Percentiles rank a stretch among this genome's conserved stretches.
Conservation (phyloP, 352 stramenopile genomes). For the Phytophthora foliorum region DNA sequence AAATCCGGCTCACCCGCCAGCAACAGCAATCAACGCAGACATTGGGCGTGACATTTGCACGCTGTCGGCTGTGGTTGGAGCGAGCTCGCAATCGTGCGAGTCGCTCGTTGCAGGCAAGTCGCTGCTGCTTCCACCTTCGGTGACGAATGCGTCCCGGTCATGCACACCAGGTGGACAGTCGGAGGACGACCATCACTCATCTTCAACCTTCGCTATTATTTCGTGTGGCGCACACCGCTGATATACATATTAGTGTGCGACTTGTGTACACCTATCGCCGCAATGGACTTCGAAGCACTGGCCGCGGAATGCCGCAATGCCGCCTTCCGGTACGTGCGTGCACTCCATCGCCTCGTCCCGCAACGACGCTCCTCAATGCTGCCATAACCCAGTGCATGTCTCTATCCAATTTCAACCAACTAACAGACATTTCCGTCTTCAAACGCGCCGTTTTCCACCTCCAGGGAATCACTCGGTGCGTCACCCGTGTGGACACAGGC, state of each 20-base stretch:
- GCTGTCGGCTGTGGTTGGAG: not conserved
- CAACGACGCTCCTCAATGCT: not conserved
- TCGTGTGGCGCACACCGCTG: constrained; percentile 18
- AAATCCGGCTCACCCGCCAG: not conserved
- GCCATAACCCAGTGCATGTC: not conserved
- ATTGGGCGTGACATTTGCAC: not conserved
- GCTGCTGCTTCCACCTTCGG: not conserved
- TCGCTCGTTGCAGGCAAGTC: not conserved
- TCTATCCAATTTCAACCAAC: not conserved
- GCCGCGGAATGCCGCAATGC: constrained; percentile 59
- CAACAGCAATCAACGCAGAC: not conserved
- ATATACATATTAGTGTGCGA: not conserved
- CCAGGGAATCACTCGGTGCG: constrained; percentile 32
- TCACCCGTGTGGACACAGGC: constrained; percentile 33
- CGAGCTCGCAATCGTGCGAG: not conserved
- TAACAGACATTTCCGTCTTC: not conserved
- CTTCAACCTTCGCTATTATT: constrained; percentile 16
- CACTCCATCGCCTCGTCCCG: not conserved
- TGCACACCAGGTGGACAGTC: constrained; percentile 22
- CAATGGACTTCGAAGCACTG: constrained; percentile 65
- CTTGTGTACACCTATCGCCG: constrained; percentile 9
- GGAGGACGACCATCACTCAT: constrained; percentile 26
- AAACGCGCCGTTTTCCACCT: not conserved
- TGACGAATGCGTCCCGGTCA: not conserved
- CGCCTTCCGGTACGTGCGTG: constrained; percentile 52